Evolutionary conservation across 2,329 filamentous ascomycete species (phyloP), one percentile per base, ranked within the genome.

Genomic region (Fusarium sp.): DNA sequence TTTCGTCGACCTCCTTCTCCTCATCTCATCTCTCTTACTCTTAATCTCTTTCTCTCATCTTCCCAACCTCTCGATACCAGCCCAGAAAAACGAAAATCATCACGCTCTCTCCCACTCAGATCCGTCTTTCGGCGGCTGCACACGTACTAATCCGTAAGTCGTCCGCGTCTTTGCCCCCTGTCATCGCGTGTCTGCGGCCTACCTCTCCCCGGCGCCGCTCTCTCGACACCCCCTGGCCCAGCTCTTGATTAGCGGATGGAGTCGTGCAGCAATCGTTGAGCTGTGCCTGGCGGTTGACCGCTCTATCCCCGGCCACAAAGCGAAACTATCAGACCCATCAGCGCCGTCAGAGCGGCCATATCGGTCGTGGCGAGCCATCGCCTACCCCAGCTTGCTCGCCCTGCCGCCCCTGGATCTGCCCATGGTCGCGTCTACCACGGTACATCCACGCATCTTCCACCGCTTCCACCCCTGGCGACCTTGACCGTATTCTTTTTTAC

Each of bases 321-420:
- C 70, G 54, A 67, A 56, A 60, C 58, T 54, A 35, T 16, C 48
- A 59, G 63, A 23, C 48, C 63, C 48, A 27, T 71, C 54, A 56
- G 60, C 37, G 57, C 66, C 45, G 37, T 67, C 56, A 45, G 35
- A 32, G 52, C 35, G 48, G 64, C 64, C 64, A 62, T 54, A 48
- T 64, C 66, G 71, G 65, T 54, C 66, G 69, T 75, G 41, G 57
- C 73, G 71, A 67, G 68, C 68, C 56, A 75, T 59, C 66, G 65
- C 67, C 67, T 76, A 76, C 71, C 70, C 74, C 64, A 66, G 66
- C 64, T 73, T 68, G 57, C 64, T 56, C 48, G 37, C 41, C 57
- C 39, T 66, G 50, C 66, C 56, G 32, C 69, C 76, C 75, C 73
- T 76, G 72, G 70, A 77, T 72, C 76, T 78, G 74, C 71, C 68